Base-by-base conservation (phyloP, 768 basidiomycete species). In the Boletus insuetus region DNA sequence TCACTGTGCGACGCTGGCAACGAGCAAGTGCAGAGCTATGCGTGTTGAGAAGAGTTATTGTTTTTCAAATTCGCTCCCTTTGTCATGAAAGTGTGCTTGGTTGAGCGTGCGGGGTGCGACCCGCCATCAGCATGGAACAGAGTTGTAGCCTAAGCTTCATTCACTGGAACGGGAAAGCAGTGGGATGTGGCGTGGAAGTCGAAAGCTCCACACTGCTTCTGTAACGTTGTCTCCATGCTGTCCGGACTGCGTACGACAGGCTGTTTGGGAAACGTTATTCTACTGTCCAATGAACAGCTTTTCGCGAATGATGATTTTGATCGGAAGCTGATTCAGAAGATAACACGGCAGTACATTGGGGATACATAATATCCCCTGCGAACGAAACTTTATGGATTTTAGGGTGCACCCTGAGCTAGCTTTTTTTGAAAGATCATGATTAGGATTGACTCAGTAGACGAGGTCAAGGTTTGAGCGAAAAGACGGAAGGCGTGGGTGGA, bases 361-460 rank as follows among this genome's bases (percentile, higher is more conserved):
- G 54, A 39, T 58, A 73, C 70, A 73, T 73, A 71, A 71, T 73
- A 68, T 53, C 26, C 49, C 51, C 52, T 64, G 65, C 55, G 54
- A 58, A 31, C 49, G 53, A 53, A 63, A 59, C 65, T 56, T 65
- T 60, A 58, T 52, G 53, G 32, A 51, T 55, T 68, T 63, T 59
- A 58, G 70, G 70, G 70, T 71, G 58, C 60, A 61, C 70, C 70
- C 70, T 71, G 70, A 67, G 32, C 49, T 49, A 56, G 57, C 34
- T 53, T 55, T 53, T 56, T 47, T 55, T 49, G 54, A 56, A 55
- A 41, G 46, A 58, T 53, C 58, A 53, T 56, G 58, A 57, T 42
- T 50, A 47, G 55, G 48, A 38, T 24, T n/a, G n/a, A n/a, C n/a
- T n/a, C n/a, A 8, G 45, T 42, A n/a, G 49, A 35, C 26, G 41